Evolutionary conservation across 1,284 basidiomycete species (phyloP), one percentile per base, ranked within the genome.

Genomic region (Marasmius fiardii): DNA sequence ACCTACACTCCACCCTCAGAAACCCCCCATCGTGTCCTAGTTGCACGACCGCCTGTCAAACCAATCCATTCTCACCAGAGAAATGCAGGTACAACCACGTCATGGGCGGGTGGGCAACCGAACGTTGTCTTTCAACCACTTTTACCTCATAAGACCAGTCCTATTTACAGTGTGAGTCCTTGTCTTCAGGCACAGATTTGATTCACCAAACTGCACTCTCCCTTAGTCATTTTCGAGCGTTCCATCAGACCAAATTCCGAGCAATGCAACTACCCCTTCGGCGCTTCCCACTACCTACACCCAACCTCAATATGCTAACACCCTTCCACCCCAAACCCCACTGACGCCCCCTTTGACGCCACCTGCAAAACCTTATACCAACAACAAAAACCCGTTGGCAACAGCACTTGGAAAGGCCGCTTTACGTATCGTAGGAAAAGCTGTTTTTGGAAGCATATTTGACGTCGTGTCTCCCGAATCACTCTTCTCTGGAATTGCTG

Each of bases 41-140:
- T 57, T 21, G 56, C 52, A 10, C 52, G 48, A 51, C 56, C 56
- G 4, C 56, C 55, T 10, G 28, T 31, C 4, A 31, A 31, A 31
- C 28, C 4, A 7, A 41, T 18, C 24, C 23, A 35, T 21, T 10
- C 26, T 14, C 43, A 23, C 11, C 28, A 8, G 8, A 21, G 21
- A n/a, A 26, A 35, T 33, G 18, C 34, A 48, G 47, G 16, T 3
- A 8, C 18, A 21, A 20, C 41, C 10, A 14, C 21, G 45, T 44
- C 43, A 47, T 26, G 26, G 23, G 8, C 20, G 23, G 16, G 28
- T 26, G 44, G 44, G 44, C 23, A 47, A 16, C 20, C 4, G 4
- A 45, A n/a, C 11, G 24, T 26, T 37, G 33, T 44, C 14, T 31
- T 28, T 45, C 43, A 33, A 26, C 26, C 53, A 20, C 20, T n/a